Percentiles rank a stretch among this genome's conserved stretches.
These are phyloP conservation scores for Prillingera fragicola DNA, from an alignment of 1,284 basidiomycete genomes.

Conservation along the genomic window DNA sequence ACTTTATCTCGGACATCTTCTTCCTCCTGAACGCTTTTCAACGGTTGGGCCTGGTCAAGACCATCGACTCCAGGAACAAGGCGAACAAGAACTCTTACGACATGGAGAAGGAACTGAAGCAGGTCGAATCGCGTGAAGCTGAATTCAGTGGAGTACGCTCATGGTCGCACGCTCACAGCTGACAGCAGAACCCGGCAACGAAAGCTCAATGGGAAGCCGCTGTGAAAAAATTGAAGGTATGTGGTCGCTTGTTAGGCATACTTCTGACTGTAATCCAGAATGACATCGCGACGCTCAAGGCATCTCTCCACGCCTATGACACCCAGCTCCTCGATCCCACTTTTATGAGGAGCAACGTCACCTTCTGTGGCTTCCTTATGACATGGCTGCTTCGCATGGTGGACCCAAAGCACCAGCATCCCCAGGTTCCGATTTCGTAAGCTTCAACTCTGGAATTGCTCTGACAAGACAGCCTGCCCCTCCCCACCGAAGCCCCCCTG, in stretches of 20 bases:
- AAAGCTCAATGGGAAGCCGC: constrained; percentile 56
- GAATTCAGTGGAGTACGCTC: constrained; percentile 50
- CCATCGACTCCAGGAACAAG: constrained; percentile 66
- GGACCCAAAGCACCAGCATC: constrained; percentile 78
- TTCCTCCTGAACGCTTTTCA: constrained; percentile 78
- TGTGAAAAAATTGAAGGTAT: constrained; percentile 67
- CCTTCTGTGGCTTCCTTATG: constrained; percentile 83
- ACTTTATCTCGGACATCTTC: constrained; percentile 95
- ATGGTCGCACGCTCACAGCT: constrained; percentile 1
- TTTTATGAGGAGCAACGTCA: constrained; percentile 70
- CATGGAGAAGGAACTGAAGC: constrained; percentile 69
- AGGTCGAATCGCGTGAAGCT: constrained; percentile 67
- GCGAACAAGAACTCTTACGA: constrained; percentile 69
- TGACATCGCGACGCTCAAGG: constrained; percentile 61
- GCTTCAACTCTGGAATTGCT: constrained; percentile 35
- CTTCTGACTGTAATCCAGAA: constrained; percentile 48
- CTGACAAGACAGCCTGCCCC: constrained; percentile 59
- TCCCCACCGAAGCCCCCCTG: constrained; percentile 77
- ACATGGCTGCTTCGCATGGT: constrained; percentile 90
- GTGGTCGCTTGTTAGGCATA: constrained; percentile 6
- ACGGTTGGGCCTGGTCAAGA: constrained; percentile 77
- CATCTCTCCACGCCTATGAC: constrained; percentile 70
- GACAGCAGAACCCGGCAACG: constrained; percentile 28
- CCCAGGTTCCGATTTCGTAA: constrained; percentile 62
- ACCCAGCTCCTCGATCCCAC: constrained; percentile 83